A percentile compares a stretch with the other conserved stretches of the same genome.
Conservation (phyloP, 2,329 filamentous ascomycete genomes). For the Fusarium sp. region DNA sequence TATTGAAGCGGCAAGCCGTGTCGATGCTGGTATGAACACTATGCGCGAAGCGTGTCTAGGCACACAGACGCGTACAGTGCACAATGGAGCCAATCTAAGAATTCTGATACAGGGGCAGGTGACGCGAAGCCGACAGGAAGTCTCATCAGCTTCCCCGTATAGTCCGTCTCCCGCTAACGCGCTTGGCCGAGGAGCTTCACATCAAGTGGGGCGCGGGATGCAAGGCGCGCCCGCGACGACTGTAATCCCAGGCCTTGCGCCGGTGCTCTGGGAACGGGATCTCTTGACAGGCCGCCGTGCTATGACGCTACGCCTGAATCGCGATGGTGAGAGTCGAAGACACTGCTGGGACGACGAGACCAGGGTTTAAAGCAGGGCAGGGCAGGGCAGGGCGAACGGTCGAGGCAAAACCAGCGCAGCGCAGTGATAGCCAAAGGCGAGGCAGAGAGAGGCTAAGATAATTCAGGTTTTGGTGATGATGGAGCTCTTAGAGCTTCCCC, state of each 20-base stretch:
- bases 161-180: conserved; percentile 30
- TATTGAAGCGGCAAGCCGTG: conserved; percentile 42
- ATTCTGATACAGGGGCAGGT: conserved; percentile 20
- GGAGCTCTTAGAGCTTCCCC: conserved; percentile 32
- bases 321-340: conserved; percentile 33
- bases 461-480: conserved; percentile 21
- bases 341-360: conserved; percentile 19
- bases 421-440: background rate
- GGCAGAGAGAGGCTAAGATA: background rate
- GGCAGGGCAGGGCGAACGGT: conserved; percentile 4
- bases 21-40: conserved; percentile 5
- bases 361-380: background rate
- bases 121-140: conserved; percentile 34
- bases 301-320: conserved; percentile 45
- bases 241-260: conserved; percentile 38
- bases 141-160: conserved; percentile 37
- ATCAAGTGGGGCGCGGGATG: conserved; percentile 44
- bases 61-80: conserved; percentile 45
- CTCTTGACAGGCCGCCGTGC: conserved; percentile 44
- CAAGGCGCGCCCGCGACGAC: conserved; percentile 37
- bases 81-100: background rate
- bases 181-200: conserved; percentile 41
- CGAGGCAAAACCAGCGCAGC: background rate
- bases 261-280: conserved; percentile 49
- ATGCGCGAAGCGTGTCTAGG: background rate